Evolutionary conservation across 2,329 filamentous ascomycete species (phyloP).

Genomic region (Alternaria longipes): DNA sequence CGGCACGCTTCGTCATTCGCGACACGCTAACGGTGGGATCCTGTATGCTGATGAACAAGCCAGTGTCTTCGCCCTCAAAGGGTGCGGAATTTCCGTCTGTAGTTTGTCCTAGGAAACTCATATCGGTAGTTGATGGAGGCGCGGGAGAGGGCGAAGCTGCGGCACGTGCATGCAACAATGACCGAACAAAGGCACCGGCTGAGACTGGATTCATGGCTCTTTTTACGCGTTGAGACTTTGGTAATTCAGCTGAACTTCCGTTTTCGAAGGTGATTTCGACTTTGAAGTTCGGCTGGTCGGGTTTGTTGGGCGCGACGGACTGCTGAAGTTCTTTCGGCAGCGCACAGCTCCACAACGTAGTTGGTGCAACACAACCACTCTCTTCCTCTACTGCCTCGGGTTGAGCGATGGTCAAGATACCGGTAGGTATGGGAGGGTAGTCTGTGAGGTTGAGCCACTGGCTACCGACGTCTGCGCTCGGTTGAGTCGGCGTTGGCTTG

Average conservation of each 20-base stretch:
- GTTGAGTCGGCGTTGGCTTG: constrained; percentile 33
- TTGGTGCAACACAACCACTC: constrained; percentile 74
- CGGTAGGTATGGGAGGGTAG: constrained; percentile 87
- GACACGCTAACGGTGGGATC: constrained; percentile 41
- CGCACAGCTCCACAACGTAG: constrained; percentile 85
- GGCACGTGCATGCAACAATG: constrained; percentile 39
- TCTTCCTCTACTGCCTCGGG: constrained; percentile 72
- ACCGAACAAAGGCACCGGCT: constrained; percentile 47
- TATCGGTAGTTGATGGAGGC: constrained; percentile 72
- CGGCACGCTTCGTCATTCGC: constrained; percentile 50
- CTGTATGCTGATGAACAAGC: constrained; percentile 84
- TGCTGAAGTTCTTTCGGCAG: constrained; percentile 80
- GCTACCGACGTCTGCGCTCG: constrained; percentile 25
- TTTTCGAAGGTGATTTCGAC: constrained; percentile 75
- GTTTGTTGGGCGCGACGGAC: constrained; percentile 68
- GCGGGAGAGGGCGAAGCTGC: constrained; percentile 61
- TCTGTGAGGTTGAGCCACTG: constrained; percentile 84
- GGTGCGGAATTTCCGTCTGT: constrained; percentile 76
- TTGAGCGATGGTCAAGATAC: constrained; percentile 79
- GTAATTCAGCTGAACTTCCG: constrained; percentile 51
- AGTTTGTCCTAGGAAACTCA: constrained; percentile 83
- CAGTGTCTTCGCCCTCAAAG: constrained; percentile 86
- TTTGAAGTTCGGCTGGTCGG: constrained; percentile 79
- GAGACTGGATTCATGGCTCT: constrained; percentile 68
- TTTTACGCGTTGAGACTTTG: constrained; percentile 47